Evolutionary conservation across 2,329 filamentous ascomycete species (phyloP), one percentile per base, ranked within the genome.

Genomic region (Sporothrix globosa): DNA sequence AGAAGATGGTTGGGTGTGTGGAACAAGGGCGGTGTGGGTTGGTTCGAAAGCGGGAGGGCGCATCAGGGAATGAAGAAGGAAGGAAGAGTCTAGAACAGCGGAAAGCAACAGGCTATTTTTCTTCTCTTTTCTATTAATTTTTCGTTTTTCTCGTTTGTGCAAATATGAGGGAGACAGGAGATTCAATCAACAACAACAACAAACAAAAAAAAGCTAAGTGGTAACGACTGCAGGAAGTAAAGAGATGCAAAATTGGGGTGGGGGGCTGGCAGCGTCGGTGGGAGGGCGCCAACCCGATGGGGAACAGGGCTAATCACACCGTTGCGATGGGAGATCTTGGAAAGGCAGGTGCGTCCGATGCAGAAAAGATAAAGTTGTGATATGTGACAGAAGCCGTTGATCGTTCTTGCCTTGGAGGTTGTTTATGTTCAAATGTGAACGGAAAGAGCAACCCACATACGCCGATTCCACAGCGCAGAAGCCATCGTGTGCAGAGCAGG

Each of bases 381-480:
- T 50, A 52, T 66, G 30, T 66, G 63, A 66, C 24, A 52, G 46
- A 52, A 52, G 21, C 5, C 14, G 9, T 46, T 9, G 27, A 53
- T 21, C 27, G 27, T 17, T 50, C 19, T 52, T 66, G 24, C 46
- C 50, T 46, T 17, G 27, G 27, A 24, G 24, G 17, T 17, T 7
- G n/a, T 44, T 34, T 21, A 7, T 39, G 13, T 34, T 7, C 11
- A 50, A 44, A 48, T 34, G 61, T 21, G 24, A 50, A 63, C 21
- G 44, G 41, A 34, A 50, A 50, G 61, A 39, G 46, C 63, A 21
- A 46, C 41, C 58, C 58, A 27, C 11, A 61, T 14, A 27, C 21
- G 52, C 10, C 21, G 58, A 44, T 46, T 44, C 17, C 9, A 52
- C 46, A 21, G 46, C 63, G 63, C 63, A 66, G 46, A 66, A 66